phyloP scores from a whole-genome alignment of 768 basidiomycete species.

The Cantharellus anzutake region DNA sequence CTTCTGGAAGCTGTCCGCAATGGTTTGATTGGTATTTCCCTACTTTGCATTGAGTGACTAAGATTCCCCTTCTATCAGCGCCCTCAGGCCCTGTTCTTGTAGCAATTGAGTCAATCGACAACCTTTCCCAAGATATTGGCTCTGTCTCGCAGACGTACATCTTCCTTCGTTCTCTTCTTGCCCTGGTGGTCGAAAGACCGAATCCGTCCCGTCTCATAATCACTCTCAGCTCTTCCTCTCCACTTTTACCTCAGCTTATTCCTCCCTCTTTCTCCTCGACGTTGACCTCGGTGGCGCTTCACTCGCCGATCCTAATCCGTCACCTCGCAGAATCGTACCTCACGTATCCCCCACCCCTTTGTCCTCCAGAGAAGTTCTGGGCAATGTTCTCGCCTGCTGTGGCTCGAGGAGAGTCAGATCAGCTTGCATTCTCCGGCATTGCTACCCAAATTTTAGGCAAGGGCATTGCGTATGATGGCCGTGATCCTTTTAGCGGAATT shows the following conservation, averaged over 20 bases:
- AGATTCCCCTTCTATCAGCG: slow-evolving; percentile 14
- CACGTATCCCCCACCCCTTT: slow-evolving; percentile 43
- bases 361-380: slow-evolving; percentile 59
- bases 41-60: neutral
- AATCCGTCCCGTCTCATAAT: slow-evolving; percentile 35
- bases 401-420: slow-evolving; percentile 35
- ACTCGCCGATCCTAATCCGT: slow-evolving; percentile 47
- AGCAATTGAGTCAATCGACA: slow-evolving; percentile 56
- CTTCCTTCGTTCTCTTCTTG: slow-evolving; percentile 31
- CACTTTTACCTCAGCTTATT: slow-evolving; percentile 34
- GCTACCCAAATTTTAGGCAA: neutral
- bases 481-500: too few species aligned
- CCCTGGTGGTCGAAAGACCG: neutral
- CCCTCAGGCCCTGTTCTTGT: slow-evolving; percentile 32
- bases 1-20: neutral
- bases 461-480: neutral
- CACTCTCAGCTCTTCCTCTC: slow-evolving; percentile 31
- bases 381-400: slow-evolving; percentile 50
- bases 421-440: slow-evolving; percentile 16
- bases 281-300: slow-evolving; percentile 42
- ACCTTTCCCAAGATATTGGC: slow-evolving; percentile 36
- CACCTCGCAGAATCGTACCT: slow-evolving; percentile 56
- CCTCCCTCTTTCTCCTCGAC: slow-evolving; percentile 46
- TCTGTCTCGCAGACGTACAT: slow-evolving; percentile 34
- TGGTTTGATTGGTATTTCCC: neutral